Percentiles rank a stretch among this genome's conserved stretches.
These are phyloP conservation scores for Naganishia friedmannii DNA, from an alignment of 768 basidiomycete genomes.

Conservation along the genomic window DNA sequence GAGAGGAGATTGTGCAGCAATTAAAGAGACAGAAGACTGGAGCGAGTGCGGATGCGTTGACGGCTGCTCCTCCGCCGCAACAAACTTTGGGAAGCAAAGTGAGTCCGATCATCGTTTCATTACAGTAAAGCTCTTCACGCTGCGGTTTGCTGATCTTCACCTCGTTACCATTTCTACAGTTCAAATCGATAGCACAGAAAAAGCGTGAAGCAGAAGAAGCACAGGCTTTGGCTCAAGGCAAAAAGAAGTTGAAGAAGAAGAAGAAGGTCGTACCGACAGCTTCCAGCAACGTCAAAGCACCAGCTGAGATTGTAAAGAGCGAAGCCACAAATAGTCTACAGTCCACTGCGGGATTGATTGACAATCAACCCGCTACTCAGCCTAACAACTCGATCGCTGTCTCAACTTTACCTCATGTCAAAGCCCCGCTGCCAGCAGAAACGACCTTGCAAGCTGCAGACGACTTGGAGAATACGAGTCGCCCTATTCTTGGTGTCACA, in stretches of 20 bases:
- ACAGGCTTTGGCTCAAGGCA: slow-evolving; percentile 27
- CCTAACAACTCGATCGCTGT: neutral
- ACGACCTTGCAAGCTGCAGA: neutral
- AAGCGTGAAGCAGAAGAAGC: slow-evolving; percentile 37
- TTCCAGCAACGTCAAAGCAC: neutral
- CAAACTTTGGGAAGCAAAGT: slow-evolving; percentile 44
- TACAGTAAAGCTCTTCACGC: neutral
- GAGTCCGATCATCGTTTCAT: slow-evolving; percentile 19
- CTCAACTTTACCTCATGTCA: neutral
- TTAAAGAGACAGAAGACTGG: slow-evolving; percentile 60
- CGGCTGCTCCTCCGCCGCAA: slow-evolving; percentile 22
- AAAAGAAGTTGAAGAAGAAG: slow-evolving; percentile 45
- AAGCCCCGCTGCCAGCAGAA: neutral
- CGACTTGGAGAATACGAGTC: neutral
- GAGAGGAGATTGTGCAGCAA: slow-evolving; percentile 71
- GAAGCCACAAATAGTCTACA: neutral
- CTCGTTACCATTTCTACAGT: slow-evolving; percentile 31
- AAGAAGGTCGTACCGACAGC: slow-evolving; percentile 37
- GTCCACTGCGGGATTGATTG: neutral
- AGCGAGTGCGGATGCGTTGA: slow-evolving; percentile 52
- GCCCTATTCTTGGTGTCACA: slow-evolving; percentile 33
- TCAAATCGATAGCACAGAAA: slow-evolving; percentile 47
- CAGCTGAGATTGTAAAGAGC: neutral
- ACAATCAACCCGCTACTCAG: neutral
- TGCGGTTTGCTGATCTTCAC: neutral